A percentile compares a stretch with the other conserved stretches of the same genome.
Evolutionary conservation across 768 basidiomycete species (phyloP).

Genomic region (Mycena vulgaris): DNA sequence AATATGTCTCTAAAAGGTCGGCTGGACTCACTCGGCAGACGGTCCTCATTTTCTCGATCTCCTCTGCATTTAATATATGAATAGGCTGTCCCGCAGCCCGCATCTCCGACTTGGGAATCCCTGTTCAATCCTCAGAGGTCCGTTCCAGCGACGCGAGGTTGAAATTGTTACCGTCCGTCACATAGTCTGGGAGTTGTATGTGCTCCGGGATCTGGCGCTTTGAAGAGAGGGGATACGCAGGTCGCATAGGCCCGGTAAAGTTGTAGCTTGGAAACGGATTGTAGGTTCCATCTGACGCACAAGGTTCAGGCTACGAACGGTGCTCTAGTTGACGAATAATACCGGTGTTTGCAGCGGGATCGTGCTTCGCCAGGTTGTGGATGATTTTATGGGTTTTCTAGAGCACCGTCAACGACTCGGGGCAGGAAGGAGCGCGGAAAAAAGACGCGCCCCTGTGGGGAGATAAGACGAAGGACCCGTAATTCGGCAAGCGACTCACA

Average conservation of each 20-base stretch:
- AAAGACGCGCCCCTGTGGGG: conserved; percentile 53
- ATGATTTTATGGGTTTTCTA: conserved; percentile 89
- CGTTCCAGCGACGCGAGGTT: conserved; percentile 29
- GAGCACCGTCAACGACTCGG: conserved; percentile 4
- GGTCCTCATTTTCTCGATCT: conserved; percentile 91
- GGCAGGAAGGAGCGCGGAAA: conserved; percentile 4
- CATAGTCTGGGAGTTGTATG: conserved; percentile 93
- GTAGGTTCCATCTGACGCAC: conserved; percentile 75
- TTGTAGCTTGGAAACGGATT: conserved; percentile 83
- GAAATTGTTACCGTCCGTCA: conserved; percentile 58
- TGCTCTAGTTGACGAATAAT: conserved; percentile 7
- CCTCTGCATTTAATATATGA: conserved; percentile 75
- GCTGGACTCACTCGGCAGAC: conserved; percentile 81
- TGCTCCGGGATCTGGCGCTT: conserved; percentile 84
- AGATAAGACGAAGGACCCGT: conserved; percentile 30
- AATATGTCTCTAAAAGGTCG: not conserved
- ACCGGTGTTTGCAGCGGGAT: conserved; percentile 27
- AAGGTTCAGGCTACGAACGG: not conserved
- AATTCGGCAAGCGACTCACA: conserved; percentile 70
- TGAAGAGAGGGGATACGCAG: conserved; percentile 90
- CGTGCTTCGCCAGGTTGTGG: conserved; percentile 71
- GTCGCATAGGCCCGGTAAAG: conserved; percentile 87
- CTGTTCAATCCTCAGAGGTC: conserved; percentile 53
- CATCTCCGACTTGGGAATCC: conserved; percentile 72
- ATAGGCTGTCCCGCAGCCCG: conserved; percentile 73